Conservation (phyloP, 2,329 filamentous ascomycete genomes). For the Blastomyces silverae region DNA sequence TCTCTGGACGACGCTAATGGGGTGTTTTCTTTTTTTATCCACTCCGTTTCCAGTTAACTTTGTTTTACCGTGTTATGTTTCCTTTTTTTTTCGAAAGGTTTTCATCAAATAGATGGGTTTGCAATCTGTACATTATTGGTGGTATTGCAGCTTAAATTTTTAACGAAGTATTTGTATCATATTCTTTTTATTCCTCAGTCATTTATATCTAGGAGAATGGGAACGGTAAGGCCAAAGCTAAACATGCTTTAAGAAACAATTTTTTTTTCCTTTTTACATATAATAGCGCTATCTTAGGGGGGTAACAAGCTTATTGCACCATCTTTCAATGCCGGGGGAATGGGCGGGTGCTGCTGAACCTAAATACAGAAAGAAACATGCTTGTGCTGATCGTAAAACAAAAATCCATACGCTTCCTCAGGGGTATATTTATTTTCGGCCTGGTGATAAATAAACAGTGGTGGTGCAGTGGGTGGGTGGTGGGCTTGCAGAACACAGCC, state of each 20-base stretch:
- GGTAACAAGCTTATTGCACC: neutral
- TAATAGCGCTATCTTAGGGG: neutral
- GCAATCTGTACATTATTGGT: constrained; percentile 12
- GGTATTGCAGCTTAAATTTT: neutral
- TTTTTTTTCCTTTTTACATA: neutral
- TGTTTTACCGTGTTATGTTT: neutral
- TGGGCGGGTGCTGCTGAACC: neutral
- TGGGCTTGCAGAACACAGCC: neutral
- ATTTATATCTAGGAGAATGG: neutral
- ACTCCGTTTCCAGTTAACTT: neutral
- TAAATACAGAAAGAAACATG: neutral
- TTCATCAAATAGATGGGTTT: constrained; percentile 4
- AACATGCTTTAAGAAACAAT: neutral
- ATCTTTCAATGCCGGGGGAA: neutral
- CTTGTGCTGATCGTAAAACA: neutral
- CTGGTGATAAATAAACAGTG: neutral
- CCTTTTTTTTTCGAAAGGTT: neutral
- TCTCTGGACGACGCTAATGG: constrained; percentile 3
- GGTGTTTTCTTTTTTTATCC: too few species aligned
- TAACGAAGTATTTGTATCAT: constrained; percentile 8
- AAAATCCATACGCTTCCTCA: neutral
- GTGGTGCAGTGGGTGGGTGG: too few species aligned
- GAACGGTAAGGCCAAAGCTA: neutral
- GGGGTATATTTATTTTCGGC: neutral
- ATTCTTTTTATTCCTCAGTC: neutral